Evolutionary conservation across 2,329 filamentous ascomycete species (phyloP).

Genomic region (Alternaria panax): DNA sequence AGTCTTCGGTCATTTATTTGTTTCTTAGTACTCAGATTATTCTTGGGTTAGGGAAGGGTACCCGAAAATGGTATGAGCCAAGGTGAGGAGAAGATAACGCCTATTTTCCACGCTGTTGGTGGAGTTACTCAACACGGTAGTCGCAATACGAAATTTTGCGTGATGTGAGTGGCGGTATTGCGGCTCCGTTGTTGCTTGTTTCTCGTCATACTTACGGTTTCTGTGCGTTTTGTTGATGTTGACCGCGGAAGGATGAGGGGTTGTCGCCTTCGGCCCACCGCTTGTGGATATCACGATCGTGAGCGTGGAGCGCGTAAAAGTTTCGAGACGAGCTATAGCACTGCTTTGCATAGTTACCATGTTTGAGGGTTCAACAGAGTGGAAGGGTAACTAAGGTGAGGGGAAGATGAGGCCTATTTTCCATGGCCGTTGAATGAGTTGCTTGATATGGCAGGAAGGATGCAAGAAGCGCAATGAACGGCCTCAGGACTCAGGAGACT

Average conservation of each 20-base stretch:
- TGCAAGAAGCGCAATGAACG: no score
- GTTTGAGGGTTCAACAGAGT: not conserved
- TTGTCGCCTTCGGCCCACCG: not conserved
- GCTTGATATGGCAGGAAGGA: not conserved
- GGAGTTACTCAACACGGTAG: constrained; percentile 15
- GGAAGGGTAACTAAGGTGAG: not conserved
- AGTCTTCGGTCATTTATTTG: not conserved
- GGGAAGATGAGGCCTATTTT: not conserved
- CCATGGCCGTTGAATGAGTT: not conserved
- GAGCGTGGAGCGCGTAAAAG: not conserved
- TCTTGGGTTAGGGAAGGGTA: not conserved
- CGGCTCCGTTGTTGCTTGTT: not conserved
- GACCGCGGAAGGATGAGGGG: not conserved
- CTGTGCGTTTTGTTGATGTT: not conserved
- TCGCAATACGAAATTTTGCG: not conserved
- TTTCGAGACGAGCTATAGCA: constrained; percentile 1
- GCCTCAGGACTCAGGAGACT: no score
- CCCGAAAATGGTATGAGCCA: not conserved
- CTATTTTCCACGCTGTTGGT: constrained; percentile 10
- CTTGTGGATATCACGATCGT: not conserved
- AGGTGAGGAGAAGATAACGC: constrained; percentile 15
- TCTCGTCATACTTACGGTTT: not conserved
- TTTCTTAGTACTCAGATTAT: not conserved
- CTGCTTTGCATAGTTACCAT: constrained; percentile 9
- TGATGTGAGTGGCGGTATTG: not conserved